phyloP scores from a whole-genome alignment of 2,329 filamentous ascomycete genomes.

The Blumeria hordei region DNA sequence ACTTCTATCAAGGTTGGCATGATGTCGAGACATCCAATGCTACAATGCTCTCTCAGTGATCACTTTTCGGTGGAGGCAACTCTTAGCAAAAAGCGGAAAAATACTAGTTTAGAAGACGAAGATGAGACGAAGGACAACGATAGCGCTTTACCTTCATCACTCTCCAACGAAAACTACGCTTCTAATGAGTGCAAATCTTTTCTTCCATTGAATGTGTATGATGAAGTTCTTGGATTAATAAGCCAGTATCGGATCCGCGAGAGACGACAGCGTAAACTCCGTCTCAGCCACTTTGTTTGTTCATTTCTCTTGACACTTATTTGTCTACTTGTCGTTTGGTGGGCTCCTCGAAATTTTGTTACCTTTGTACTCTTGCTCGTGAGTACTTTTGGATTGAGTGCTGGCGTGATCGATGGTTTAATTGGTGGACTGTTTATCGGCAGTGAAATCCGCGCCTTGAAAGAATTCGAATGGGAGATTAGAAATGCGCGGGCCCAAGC shows the following conservation, averaged over 20 bases:
- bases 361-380: constrained; percentile 60
- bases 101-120: background rate
- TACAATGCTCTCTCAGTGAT: constrained; percentile 75
- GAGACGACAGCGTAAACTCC: constrained; percentile 42
- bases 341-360: constrained; percentile 51
- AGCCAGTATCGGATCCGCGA: constrained; percentile 47
- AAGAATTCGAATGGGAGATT: constrained; percentile 90
- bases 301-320: constrained; percentile 44
- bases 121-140: constrained; percentile 6
- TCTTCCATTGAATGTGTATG: constrained; percentile 29
- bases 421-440: constrained; percentile 74
- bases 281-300: constrained; percentile 47
- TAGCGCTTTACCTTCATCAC: constrained; percentile 9
- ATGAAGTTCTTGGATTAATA: constrained; percentile 50
- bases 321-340: constrained; percentile 70
- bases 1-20: constrained; percentile 51
- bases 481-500: constrained; percentile 30
- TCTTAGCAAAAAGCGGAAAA: constrained; percentile 18
- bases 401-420: constrained; percentile 61
- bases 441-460: constrained; percentile 56
- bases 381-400: constrained; percentile 50
- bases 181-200: constrained; percentile 5
- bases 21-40: constrained; percentile 53
- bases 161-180: constrained; percentile 7
- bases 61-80: constrained; percentile 82